Conservation (phyloP, 2,329 filamentous ascomycete species). For the Camillea tinctor region DNA sequence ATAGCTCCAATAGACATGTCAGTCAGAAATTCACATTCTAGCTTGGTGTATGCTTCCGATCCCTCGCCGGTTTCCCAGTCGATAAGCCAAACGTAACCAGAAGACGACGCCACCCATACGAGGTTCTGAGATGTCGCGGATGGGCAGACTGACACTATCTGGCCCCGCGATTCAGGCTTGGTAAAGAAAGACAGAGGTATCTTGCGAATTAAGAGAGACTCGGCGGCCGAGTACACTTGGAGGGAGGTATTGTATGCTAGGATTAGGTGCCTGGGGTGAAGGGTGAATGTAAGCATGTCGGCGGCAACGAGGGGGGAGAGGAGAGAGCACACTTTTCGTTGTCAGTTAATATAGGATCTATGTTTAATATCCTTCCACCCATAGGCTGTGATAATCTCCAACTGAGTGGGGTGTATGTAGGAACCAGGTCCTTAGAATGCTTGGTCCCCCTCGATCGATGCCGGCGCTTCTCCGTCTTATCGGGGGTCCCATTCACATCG, state of each 20-base stretch:
- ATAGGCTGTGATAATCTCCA: conserved; percentile 65
- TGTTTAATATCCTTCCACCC: conserved; percentile 63
- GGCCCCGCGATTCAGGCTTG: conserved; percentile 27
- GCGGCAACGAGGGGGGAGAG: not conserved
- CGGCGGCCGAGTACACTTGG: conserved; percentile 76
- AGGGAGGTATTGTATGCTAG: conserved; percentile 72
- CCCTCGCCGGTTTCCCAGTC: conserved; percentile 55
- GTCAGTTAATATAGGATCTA: conserved; percentile 60
- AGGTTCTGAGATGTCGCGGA: conserved; percentile 45
- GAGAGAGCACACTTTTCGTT: conserved; percentile 56
- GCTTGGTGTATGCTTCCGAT: conserved; percentile 41
- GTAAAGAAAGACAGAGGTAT: conserved; percentile 53
- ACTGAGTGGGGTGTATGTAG: conserved; percentile 3
- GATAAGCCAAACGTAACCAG: conserved; percentile 56
- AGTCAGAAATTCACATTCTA: conserved; percentile 43
- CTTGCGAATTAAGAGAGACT: conserved; percentile 75
- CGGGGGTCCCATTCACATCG: conserved; percentile 3
- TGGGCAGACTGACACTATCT: conserved; percentile 44
- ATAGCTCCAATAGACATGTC: conserved; percentile 45
- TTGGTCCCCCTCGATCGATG: conserved; percentile 6
- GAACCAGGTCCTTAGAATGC: not conserved
- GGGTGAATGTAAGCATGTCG: conserved; percentile 24
- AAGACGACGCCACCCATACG: conserved; percentile 60
- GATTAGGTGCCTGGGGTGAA: conserved; percentile 63
- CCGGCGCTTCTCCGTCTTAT: conserved; percentile 16